Evolutionary conservation across 208 protist genomes (phyloP).

Genomic region (Endotrypanum monterogeii): DNA sequence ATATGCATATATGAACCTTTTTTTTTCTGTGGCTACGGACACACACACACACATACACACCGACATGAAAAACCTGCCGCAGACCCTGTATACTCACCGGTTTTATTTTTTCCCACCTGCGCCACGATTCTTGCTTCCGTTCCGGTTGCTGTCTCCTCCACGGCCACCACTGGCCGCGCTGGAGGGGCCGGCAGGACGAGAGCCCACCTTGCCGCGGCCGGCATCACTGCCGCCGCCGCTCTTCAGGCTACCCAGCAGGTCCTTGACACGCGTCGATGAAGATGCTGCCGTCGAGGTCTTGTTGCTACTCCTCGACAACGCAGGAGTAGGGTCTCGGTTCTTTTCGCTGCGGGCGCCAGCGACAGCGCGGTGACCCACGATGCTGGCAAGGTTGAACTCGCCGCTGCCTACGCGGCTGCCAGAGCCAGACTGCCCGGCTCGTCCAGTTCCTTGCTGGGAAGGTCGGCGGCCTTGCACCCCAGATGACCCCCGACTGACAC

Average conservation of each 20-base stretch:
- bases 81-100: neutral
- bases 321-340: neutral
- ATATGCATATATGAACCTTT: too few relatives aligned
- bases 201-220: constrained; percentile 10
- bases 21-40: too few relatives aligned
- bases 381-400: constrained; percentile 27
- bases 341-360: neutral
- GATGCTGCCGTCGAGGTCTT: neutral
- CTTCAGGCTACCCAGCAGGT: constrained; percentile 28
- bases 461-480: constrained; percentile 8
- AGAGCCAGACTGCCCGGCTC: neutral
- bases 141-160: constrained; percentile 3
- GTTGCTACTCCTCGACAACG: constrained; percentile 3
- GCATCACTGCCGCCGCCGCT: constrained; percentile 17
- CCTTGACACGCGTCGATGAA: constrained; percentile 23
- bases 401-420: constrained; percentile 18
- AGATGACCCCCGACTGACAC: constrained; percentile 12
- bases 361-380: constrained; percentile 20
- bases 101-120: neutral
- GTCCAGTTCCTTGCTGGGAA: constrained; percentile 12
- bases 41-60: constrained; percentile 5
- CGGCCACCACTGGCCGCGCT: constrained; percentile 10
- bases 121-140: neutral
- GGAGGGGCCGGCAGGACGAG: constrained; percentile 24
- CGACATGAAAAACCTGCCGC: too few relatives aligned